Evolutionary conservation across 2,329 filamentous ascomycete genomes (phyloP), one percentile per base, ranked within the genome.

Genomic region (Apiospora aurea): DNA sequence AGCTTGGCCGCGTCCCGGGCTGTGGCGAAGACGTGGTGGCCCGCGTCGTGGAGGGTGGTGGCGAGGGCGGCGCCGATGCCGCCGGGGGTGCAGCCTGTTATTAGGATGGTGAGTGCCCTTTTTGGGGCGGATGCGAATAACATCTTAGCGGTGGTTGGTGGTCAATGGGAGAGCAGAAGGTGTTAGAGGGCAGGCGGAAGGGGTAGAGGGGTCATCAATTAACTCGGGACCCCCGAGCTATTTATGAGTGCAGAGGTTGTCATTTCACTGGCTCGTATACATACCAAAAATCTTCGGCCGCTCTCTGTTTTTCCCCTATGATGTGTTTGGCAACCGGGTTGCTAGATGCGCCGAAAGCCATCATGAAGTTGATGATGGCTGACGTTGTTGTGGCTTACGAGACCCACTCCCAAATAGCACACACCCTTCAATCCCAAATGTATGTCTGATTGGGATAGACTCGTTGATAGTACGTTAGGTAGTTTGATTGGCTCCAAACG

Each of bases 21-120:
- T 4, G 72, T 70, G 11, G 72, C 72, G 68, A 43, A 73, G 29
- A 72, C 70, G 43, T 64, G 70, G 44, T 73, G 72, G 11, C 72
- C 72, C 6, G 68, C 68, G 10, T 21, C 26, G 47, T 73, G 70
- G 61, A 73, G 57, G 16, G 61, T 71, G 6, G 29, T 41, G 26
- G 72, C 72, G 1, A 73, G 61, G 8, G 72, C 69, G 2, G 72
- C 70, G 4, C 72, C 72, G 3, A 69, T 70, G 3, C 72, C 72
- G 16, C 70, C 72, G 13, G 70, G 70, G 8, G 68, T 44, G 44
- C 72, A 73, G 1, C 72, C 72, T 8, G 72, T 73, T 14, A 73
- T 72, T 2, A 73, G 61, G 24, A 73, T 26, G 0, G 64, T 70
- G 21, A 73, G 70, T 29, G 67, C 66, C 24, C 13, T 67, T 2